These are phyloP conservation scores for Suillus paluster DNA, from an alignment of 768 basidiomycete genomes.

Conservation along the genomic window DNA sequence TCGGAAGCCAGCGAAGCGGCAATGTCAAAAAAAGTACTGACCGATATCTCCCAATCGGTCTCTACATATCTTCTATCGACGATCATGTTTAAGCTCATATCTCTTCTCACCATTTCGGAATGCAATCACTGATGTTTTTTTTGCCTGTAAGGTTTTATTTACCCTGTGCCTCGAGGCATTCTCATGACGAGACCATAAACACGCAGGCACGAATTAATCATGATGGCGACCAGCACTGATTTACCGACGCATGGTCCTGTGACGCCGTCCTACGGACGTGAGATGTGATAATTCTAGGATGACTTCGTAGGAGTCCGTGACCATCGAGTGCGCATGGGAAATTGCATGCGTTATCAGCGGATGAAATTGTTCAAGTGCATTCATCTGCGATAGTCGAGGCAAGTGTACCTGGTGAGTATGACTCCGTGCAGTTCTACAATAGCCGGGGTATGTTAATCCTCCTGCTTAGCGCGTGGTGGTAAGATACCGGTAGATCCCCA, in stretches of 20 bases:
- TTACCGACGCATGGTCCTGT: neutral
- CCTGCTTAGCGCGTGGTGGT: neutral
- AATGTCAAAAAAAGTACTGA: neutral
- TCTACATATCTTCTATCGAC: neutral
- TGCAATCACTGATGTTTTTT: neutral
- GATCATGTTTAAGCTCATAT: neutral
- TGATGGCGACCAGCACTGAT: too few species aligned
- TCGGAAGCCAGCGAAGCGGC: neutral
- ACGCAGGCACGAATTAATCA: neutral
- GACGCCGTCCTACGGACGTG: neutral
- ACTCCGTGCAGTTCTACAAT: neutral
- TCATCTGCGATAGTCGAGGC: slow-evolving; percentile 1
- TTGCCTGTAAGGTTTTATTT: neutral
- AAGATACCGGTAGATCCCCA: neutral
- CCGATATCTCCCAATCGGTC: neutral
- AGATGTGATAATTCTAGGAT: neutral
- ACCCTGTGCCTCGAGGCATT: neutral
- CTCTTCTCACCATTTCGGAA: neutral
- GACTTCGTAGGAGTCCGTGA: neutral
- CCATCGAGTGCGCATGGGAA: neutral
- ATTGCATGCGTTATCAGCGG: neutral
- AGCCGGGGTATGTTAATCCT: neutral
- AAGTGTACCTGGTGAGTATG: neutral
- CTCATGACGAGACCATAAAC: neutral
- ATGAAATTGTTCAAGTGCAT: neutral